Evolutionary conservation across 495 filamentous ascomycete genomes (phyloP).

Genomic region (Xylaria scruposa): DNA sequence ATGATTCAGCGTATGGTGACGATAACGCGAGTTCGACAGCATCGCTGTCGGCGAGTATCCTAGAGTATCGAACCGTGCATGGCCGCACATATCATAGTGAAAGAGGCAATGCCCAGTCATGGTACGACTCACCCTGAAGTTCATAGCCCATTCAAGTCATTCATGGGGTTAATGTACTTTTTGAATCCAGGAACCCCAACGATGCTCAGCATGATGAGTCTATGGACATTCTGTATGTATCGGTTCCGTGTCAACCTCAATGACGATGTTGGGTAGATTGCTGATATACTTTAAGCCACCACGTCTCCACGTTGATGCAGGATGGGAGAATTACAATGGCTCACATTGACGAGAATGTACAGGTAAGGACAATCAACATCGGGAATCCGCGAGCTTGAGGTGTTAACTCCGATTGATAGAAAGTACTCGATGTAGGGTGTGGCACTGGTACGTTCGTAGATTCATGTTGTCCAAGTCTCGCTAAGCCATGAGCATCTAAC

Average conservation of each 20-base stretch:
- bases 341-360: slow-evolving; percentile 37
- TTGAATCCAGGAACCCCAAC: slow-evolving; percentile 41
- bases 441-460: slow-evolving; percentile 41
- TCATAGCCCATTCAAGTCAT: background rate
- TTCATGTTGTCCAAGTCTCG: background rate
- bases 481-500: background rate
- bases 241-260: background rate
- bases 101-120: slow-evolving; percentile 38
- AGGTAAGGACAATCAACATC: slow-evolving; percentile 30
- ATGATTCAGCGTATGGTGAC: slow-evolving; percentile 40
- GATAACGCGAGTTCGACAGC: slow-evolving; percentile 48
- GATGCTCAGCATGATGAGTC: slow-evolving; percentile 45
- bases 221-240: slow-evolving; percentile 44
- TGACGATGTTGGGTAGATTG: background rate
- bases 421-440: slow-evolving; percentile 47
- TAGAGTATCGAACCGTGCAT: slow-evolving; percentile 50
- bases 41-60: slow-evolving; percentile 52
- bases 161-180: background rate
- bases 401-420: slow-evolving; percentile 29
- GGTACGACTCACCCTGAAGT: slow-evolving; percentile 35
- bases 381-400: too few species aligned
- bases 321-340: slow-evolving; percentile 54
- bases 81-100: slow-evolving; percentile 51
- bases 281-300: slow-evolving; percentile 38
- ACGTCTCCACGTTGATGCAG: slow-evolving; percentile 39